These are phyloP conservation scores for Dimocarpus longan DNA, from an alignment of 345 rosid genomes.

Conservation along the genomic window DNA sequence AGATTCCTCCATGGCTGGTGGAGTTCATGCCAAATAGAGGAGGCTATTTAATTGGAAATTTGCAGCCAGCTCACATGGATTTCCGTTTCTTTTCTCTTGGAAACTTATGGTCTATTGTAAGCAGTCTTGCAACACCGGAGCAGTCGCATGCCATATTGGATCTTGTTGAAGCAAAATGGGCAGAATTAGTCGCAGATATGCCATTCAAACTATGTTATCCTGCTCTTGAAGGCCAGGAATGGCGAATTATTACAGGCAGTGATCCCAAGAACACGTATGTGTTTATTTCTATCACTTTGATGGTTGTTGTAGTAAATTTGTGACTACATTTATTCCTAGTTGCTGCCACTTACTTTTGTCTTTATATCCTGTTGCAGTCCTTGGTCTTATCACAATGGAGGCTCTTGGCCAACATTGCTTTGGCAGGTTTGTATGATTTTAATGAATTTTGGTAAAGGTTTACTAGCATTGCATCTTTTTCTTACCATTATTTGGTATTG, in stretches of 20 bases:
- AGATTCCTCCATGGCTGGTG: conserved; percentile 86
- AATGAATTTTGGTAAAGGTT: not conserved
- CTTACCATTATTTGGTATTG: not conserved
- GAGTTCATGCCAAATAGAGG: conserved; percentile 81
- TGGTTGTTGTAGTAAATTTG: not conserved
- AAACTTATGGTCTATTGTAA: conserved; percentile 77
- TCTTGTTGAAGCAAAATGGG: conserved; percentile 83
- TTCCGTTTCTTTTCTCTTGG: conserved; percentile 93
- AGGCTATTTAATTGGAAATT: conserved; percentile 83
- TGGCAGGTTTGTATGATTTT: conserved; percentile 78
- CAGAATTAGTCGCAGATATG: conserved; percentile 81
- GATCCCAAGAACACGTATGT: conserved; percentile 92
- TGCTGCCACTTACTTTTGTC: conserved; percentile 10
- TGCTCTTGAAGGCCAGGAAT: conserved; percentile 84
- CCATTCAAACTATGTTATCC: conserved; percentile 86
- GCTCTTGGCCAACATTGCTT: conserved; percentile 93
- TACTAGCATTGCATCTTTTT: not conserved
- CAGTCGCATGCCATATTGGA: conserved; percentile 93
- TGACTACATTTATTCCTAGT: conserved; percentile 7
- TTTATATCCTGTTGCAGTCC: conserved; percentile 58
- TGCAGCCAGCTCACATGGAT: conserved; percentile 98
- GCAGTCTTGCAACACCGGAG: conserved; percentile 68
- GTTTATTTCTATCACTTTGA: conserved; percentile 14
- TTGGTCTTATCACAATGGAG: conserved; percentile 97
- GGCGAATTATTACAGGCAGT: conserved; percentile 84